These are phyloP conservation scores for Fusarium dimerum DNA, from an alignment of 2,329 filamentous ascomycete genomes.

Conservation along the genomic window DNA sequence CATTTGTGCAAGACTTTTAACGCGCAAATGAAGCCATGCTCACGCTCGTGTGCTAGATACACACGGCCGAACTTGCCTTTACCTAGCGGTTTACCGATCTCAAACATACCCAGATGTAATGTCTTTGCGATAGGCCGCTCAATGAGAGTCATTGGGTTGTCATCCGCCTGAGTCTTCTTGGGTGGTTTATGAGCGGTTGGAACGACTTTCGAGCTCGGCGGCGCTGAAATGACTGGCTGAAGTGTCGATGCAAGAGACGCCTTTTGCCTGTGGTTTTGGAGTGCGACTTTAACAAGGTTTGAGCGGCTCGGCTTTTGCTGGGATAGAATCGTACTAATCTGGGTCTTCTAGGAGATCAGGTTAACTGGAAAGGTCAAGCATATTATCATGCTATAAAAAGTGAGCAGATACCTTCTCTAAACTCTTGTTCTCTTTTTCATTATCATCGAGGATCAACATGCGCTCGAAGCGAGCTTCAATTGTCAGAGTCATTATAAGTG, in stretches of 20 bases:
- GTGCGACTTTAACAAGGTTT: no score
- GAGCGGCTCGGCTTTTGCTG: no score
- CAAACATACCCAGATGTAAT: slow-evolving; percentile 62
- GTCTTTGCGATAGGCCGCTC: slow-evolving; percentile 1
- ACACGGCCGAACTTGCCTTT: slow-evolving; percentile 76
- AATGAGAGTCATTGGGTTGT: neutral
- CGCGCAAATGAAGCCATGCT: slow-evolving; percentile 68
- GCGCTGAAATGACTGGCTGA: neutral
- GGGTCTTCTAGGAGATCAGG: no score
- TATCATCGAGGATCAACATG: neutral
- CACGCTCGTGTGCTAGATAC: slow-evolving; percentile 68
- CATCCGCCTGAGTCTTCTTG: neutral
- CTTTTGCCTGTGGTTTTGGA: no score
- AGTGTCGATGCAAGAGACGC: no score
- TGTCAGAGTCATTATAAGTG: neutral
- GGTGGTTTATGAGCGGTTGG: neutral
- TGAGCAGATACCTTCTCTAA: no score
- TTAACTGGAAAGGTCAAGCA: no score
- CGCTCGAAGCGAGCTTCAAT: neutral
- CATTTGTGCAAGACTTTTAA: slow-evolving; percentile 72
- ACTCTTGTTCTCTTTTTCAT: neutral
- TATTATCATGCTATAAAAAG: no score
- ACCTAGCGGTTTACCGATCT: slow-evolving; percentile 71
- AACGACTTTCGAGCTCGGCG: neutral
- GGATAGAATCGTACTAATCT: no score